A percentile compares a stretch with the other conserved stretches of the same genome.
Evolutionary conservation across 2,329 filamentous ascomycete genomes (phyloP).

Genomic region (Cordyceps farinosa): DNA sequence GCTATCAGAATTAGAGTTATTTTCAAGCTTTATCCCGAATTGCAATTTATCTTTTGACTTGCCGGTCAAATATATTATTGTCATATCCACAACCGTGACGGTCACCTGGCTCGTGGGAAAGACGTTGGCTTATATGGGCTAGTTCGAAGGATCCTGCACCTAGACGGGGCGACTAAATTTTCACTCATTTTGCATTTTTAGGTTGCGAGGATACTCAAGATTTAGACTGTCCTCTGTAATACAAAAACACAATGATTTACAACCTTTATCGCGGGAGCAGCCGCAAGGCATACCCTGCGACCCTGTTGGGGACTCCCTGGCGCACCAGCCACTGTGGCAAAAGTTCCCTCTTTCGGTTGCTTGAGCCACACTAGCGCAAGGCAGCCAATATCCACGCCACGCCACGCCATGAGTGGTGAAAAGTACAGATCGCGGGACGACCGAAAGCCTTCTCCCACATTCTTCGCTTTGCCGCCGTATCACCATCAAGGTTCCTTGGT

Average conservation of each 20-base stretch:
- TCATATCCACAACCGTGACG: no score
- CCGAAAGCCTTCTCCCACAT: conserved; percentile 13
- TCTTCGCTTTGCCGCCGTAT: conserved; percentile 9
- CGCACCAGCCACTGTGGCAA: conserved; percentile 7
- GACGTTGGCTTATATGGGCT: no score
- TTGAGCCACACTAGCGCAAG: conserved; percentile 10
- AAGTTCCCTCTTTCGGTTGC: conserved; percentile 1
- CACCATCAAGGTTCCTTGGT: conserved; percentile 4
- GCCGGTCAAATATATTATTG: no score
- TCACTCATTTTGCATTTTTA: no score
- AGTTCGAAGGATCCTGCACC: no score
- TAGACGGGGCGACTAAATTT: no score
- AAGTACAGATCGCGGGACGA: conserved; percentile 19
- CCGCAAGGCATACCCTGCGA: not conserved
- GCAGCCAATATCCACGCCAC: conserved; percentile 9
- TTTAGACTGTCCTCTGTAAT: no score
- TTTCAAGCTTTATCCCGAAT: conserved; percentile 1
- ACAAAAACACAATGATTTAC: no score
- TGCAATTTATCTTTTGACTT: not conserved
- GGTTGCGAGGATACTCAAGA: no score
- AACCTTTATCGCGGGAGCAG: no score
- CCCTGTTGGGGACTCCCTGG: not conserved
- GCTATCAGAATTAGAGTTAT: conserved; percentile 7
- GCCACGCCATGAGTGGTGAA: conserved; percentile 1
- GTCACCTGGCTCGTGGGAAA: no score